Conservation (phyloP, 257 asterid species). For the Nicotiana paniculata region DNA sequence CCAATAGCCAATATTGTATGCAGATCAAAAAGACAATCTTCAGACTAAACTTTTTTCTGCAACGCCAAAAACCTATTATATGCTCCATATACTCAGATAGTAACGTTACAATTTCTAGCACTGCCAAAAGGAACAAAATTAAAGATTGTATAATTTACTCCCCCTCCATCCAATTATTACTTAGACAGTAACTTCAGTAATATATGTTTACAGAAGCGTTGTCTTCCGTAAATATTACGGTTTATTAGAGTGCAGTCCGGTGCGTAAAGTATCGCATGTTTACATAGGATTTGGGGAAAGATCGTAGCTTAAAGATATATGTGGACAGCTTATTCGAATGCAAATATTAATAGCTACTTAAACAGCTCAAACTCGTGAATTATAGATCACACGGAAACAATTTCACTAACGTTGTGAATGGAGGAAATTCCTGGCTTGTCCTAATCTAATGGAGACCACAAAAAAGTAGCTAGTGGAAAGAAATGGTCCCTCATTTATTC, state of each 20-base stretch:
- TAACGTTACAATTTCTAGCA: neutral
- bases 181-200: neutral
- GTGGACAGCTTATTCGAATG: too few species aligned
- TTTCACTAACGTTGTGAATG: too few species aligned
- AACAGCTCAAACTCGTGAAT: too few species aligned
- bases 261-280: too few species aligned
- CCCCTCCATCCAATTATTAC: neutral
- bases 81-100: too few species aligned
- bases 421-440: neutral
- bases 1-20: neutral
- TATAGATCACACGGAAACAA: too few species aligned
- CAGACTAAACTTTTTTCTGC: neutral
- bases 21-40: neutral
- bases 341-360: too few species aligned
- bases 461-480: neutral
- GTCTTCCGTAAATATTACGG: too few species aligned
- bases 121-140: neutral
- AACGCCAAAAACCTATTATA: neutral
- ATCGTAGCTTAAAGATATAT: too few species aligned
- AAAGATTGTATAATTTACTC: neutral
- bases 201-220: too few species aligned
- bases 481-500: neutral
- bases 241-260: too few species aligned
- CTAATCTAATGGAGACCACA: neutral
- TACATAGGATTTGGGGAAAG: accelerated